Percentiles rank a stretch among this genome's conserved stretches.
Evolutionary conservation across 352 stramenopile genomes (phyloP).

Genomic region (Pythium aquatile): DNA sequence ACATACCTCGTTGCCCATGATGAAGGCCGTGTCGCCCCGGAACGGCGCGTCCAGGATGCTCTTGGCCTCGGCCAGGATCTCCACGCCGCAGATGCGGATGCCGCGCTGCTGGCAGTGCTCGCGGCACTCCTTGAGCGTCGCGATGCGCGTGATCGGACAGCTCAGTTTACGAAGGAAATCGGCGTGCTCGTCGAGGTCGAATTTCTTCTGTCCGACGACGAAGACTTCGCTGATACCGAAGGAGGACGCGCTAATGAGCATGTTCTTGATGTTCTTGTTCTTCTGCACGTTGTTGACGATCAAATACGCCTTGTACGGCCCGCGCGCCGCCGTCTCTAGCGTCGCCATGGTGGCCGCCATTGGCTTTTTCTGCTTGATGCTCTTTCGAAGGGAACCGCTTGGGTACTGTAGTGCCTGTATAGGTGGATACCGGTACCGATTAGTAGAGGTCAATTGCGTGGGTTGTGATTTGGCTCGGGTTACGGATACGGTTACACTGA

Average conservation of each 20-base stretch:
- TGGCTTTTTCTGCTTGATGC: conserved; percentile 6
- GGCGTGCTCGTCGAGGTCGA: conserved; percentile 57
- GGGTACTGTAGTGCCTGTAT: not conserved
- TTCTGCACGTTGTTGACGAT: conserved; percentile 95
- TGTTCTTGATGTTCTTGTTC: conserved; percentile 85
- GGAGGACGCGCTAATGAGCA: conserved; percentile 77
- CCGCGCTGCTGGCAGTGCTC: conserved; percentile 48
- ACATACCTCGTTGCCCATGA: conserved; percentile 94
- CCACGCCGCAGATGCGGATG: conserved; percentile 91
- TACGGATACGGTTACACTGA: not conserved
- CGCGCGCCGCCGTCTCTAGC: conserved; percentile 3
- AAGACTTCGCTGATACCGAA: conserved; percentile 87
- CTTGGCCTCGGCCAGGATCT: conserved; percentile 89
- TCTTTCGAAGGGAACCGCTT: not conserved
- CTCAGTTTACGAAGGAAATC: conserved; percentile 43
- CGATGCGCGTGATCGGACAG: conserved; percentile 63
- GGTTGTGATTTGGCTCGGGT: not conserved
- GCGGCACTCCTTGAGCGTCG: conserved; percentile 79
- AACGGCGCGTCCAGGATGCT: conserved; percentile 73
- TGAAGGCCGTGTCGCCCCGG: conserved; percentile 87
- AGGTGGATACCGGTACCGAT: not conserved
- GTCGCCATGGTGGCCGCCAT: conserved; percentile 12
- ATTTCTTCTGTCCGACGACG: conserved; percentile 88
- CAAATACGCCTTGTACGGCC: conserved; percentile 52
- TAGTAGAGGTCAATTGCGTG: not conserved